Evolutionary conservation across 768 basidiomycete species (phyloP).

Genomic region (Suillus occidentalis): DNA sequence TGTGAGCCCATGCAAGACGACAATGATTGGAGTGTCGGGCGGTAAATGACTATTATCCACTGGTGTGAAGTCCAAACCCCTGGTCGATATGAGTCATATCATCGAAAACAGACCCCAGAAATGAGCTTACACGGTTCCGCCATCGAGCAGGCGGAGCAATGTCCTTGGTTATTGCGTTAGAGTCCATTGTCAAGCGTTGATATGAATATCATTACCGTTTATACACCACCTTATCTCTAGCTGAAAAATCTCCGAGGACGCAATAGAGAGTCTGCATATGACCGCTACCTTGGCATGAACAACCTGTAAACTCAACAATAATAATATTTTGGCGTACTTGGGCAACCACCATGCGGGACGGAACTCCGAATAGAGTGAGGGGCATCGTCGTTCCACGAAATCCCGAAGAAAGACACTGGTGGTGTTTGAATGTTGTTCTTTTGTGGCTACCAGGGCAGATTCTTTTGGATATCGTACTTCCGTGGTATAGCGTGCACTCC

Average conservation of each 20-base stretch:
- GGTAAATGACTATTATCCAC: slow-evolving; percentile 22
- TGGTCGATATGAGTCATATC: slow-evolving; percentile 6
- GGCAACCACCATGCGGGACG: slow-evolving; percentile 35
- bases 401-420: slow-evolving; percentile 26
- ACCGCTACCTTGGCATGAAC: slow-evolving; percentile 25
- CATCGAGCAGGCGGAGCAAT: slow-evolving; percentile 29
- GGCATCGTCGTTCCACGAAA: slow-evolving; percentile 32
- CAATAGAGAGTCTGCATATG: slow-evolving; percentile 35
- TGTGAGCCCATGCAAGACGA: slow-evolving; percentile 34
- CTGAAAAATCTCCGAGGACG: slow-evolving; percentile 31
- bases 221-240: slow-evolving; percentile 29
- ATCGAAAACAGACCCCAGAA: slow-evolving; percentile 4
- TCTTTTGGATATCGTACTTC: slow-evolving; percentile 22
- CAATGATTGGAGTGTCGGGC: slow-evolving; percentile 29
- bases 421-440: slow-evolving; percentile 10
- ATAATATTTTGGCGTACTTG: slow-evolving; percentile 20
- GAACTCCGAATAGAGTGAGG: slow-evolving; percentile 28
- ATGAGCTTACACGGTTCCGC: slow-evolving; percentile 32
- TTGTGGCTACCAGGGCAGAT: slow-evolving; percentile 22
- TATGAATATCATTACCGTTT: slow-evolving; percentile 22
- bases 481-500: slow-evolving; percentile 14
- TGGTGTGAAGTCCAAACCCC: slow-evolving; percentile 35
- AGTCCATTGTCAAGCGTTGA: not conserved
- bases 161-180: slow-evolving; percentile 22
- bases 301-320: not conserved